Evolutionary conservation across 2,329 filamentous ascomycete genomes (phyloP).

Genomic region (Paramyrothecium roridum): DNA sequence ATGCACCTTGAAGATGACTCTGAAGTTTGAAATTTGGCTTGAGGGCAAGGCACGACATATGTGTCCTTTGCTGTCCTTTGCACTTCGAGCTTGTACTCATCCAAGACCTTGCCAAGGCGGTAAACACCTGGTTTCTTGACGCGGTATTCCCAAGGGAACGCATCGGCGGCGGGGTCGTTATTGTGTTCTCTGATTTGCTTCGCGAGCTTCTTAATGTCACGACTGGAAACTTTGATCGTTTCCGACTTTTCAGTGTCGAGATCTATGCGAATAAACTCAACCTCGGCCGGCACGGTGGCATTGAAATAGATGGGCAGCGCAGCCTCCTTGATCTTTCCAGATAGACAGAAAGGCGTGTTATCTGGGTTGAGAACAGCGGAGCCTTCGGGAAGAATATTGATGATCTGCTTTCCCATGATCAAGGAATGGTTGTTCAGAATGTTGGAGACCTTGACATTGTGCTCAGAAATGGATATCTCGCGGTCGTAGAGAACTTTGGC

Average conservation of each 20-base stretch:
- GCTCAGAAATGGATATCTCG: constrained; percentile 90
- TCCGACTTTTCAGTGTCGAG: constrained; percentile 78
- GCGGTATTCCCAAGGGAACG: constrained; percentile 67
- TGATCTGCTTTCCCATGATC: constrained; percentile 94
- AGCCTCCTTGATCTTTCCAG: constrained; percentile 56
- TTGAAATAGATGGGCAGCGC: constrained; percentile 88
- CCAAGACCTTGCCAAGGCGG: constrained; percentile 77
- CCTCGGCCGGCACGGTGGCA: constrained; percentile 81
- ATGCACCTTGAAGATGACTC: constrained; percentile 69
- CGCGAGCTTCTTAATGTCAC: constrained; percentile 72
- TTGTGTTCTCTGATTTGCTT: constrained; percentile 65
- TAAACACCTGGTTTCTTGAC: constrained; percentile 89
- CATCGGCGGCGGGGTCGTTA: constrained; percentile 56
- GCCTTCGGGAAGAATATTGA: constrained; percentile 96
- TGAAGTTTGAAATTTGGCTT: constrained; percentile 66
- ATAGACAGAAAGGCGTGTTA: constrained; percentile 76
- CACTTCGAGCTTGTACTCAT: constrained; percentile 92
- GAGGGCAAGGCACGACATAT: constrained; percentile 82
- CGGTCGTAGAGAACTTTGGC: constrained; percentile 85
- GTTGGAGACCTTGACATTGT: constrained; percentile 80
- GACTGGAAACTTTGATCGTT: constrained; percentile 69
- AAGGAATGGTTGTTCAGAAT: constrained; percentile 91
- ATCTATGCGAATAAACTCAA: constrained; percentile 86
- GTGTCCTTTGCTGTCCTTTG: constrained; percentile 73
- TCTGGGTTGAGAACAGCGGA: constrained; percentile 87